phyloP scores from a whole-genome alignment of 2,329 filamentous ascomycete species.

The Neocucurbitaria cava region DNA sequence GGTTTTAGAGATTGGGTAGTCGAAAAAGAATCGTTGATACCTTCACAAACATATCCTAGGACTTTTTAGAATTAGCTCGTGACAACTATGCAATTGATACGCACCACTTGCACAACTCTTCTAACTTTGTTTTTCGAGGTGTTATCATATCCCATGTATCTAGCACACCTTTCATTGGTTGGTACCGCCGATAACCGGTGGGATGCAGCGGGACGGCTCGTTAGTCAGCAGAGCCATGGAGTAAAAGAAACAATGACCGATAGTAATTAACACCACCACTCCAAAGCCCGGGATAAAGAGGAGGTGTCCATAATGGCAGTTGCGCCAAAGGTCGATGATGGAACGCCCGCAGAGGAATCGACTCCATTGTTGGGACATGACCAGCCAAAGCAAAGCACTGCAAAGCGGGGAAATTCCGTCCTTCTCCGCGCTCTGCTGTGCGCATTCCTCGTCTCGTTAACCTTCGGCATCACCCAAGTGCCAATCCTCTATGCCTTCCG shows the following conservation, averaged over 20 bases:
- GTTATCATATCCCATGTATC: no score
- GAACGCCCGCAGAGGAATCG: slow-evolving; percentile 12
- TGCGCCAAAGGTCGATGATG: background rate
- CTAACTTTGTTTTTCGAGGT: no score
- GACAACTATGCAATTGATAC: no score
- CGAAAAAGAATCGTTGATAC: no score
- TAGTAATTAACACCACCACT: background rate
- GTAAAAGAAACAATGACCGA: slow-evolving; percentile 3
- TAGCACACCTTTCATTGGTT: background rate
- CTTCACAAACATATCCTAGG: no score
- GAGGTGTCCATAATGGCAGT: slow-evolving; percentile 9
- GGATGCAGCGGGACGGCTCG: slow-evolving; percentile 1
- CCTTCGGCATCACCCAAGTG: slow-evolving; percentile 60
- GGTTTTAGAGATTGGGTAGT: no score
- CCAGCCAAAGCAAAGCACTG: slow-evolving; percentile 17
- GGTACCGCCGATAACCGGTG: slow-evolving; percentile 15
- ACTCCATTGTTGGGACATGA: slow-evolving; percentile 23
- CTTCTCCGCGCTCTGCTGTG: slow-evolving; percentile 61
- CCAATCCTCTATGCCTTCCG: slow-evolving; percentile 70
- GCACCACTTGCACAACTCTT: no score
- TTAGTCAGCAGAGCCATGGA: background rate
- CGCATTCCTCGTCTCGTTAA: slow-evolving; percentile 65
- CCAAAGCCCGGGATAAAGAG: background rate
- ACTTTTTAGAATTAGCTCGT: no score
- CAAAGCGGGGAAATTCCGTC: slow-evolving; percentile 19